phyloP scores from a whole-genome alignment of 192 early-diverging fungal genomes.

The Lobosporangium transversale region DNA sequence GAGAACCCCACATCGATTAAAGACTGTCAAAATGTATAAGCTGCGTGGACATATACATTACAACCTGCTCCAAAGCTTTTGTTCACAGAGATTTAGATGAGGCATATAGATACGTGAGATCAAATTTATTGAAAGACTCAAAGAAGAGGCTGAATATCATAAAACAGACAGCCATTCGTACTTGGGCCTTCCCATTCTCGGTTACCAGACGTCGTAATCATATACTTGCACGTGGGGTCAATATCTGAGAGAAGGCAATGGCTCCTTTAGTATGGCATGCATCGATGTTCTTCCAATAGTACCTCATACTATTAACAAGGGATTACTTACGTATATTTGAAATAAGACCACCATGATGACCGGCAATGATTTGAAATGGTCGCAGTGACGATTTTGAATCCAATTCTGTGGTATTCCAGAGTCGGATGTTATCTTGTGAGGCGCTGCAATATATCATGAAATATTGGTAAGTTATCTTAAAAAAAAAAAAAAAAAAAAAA shows the following conservation, averaged over 20 bases:
- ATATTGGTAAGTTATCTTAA: no score
- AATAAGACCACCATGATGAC: conserved; percentile 89
- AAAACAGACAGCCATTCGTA: conserved; percentile 87
- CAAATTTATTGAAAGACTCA: no score
- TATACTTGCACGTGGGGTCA: conserved; percentile 77
- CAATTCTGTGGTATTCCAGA: conserved; percentile 80
- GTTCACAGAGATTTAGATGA: no score
- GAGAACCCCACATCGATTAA: no score
- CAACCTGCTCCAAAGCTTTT: no score
- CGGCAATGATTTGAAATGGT: conserved; percentile 90
- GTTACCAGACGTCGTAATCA: conserved; percentile 93
- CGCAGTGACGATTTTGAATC: conserved; percentile 54
- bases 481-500: no score
- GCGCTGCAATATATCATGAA: conserved; percentile 60
- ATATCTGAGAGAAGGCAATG: conserved; percentile 58
- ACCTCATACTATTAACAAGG: no score
- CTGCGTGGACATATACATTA: no score
- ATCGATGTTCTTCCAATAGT: no score
- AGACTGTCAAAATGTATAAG: no score
- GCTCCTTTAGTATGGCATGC: conserved; percentile 7
- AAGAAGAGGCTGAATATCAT: conserved; percentile 75
- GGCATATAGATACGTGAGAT: no score
- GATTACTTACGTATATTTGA: conserved; percentile 78
- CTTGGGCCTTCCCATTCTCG: conserved; percentile 95
- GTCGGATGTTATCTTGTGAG: conserved; percentile 91